Conservation (phyloP, 441 rosid species). For the Adansonia rubrostipa region DNA sequence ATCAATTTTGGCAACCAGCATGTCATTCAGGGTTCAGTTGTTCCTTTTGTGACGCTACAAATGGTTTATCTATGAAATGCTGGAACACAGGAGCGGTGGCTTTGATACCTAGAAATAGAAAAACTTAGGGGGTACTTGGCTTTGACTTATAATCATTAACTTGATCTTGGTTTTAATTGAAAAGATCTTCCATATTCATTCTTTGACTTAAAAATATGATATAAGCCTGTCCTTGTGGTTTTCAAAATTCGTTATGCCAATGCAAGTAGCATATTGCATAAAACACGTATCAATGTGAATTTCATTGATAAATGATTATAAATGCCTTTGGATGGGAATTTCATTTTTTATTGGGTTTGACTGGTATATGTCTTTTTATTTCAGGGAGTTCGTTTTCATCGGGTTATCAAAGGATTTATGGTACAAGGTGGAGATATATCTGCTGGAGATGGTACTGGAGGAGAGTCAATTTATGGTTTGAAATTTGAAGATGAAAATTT, state of each 20-base stretch:
- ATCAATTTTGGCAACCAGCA: background rate
- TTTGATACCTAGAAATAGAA: slow-evolving; percentile 10
- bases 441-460: slow-evolving; percentile 89
- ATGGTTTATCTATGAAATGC: background rate
- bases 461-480: slow-evolving; percentile 86
- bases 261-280: background rate
- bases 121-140: background rate
- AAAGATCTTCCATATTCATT: slow-evolving; percentile 1
- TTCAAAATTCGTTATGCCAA: background rate
- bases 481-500: slow-evolving; percentile 94
- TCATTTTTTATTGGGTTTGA: background rate
- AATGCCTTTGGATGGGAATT: slow-evolving; percentile 9
- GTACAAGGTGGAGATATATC: slow-evolving; percentile 95
- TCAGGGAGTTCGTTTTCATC: slow-evolving; percentile 86
- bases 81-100: background rate
- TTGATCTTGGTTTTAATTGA: background rate
- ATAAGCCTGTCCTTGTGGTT: background rate
- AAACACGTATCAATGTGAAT: background rate
- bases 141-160: background rate
- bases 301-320: background rate
- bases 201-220: slow-evolving; percentile 4
- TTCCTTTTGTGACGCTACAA: background rate
- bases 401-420: slow-evolving; percentile 85
- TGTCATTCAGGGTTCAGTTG: background rate
- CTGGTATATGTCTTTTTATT: slow-evolving; percentile 23